A percentile compares a stretch with the other conserved stretches of the same genome.
phyloP scores from a whole-genome alignment of 139 green algal species.

The Picochlorum sp. region DNA sequence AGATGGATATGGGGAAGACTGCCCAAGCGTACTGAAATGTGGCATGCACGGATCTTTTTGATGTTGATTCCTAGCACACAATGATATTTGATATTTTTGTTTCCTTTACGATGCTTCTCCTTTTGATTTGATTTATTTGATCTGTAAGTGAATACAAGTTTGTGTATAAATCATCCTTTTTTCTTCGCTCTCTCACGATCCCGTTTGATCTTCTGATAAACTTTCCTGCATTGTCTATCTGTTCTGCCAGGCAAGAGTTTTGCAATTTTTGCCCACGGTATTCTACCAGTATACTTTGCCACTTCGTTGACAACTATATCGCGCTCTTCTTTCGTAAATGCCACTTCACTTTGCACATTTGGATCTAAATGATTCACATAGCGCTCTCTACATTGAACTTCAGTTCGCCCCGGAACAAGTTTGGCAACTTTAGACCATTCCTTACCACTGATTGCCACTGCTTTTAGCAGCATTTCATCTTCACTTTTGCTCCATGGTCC shows the following conservation, averaged over 20 bases:
- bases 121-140: slow-evolving; percentile 3
- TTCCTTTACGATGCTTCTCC: slow-evolving; percentile 2
- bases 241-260: slow-evolving; percentile 17
- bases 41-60: not conserved
- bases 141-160: not conserved
- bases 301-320: not conserved
- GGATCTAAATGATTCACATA: slow-evolving; percentile 31
- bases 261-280: slow-evolving; percentile 26
- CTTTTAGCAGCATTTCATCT: slow-evolving; percentile 20
- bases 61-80: not conserved
- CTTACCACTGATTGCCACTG: slow-evolving; percentile 22
- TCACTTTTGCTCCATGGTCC: slow-evolving; percentile 21
- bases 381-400: slow-evolving; percentile 22
- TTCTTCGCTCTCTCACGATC: not conserved
- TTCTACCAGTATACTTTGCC: slow-evolving; percentile 6
- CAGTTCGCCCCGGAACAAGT: slow-evolving; percentile 25
- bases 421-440: slow-evolving; percentile 26
- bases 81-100: slow-evolving; percentile 1
- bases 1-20: no score
- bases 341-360: slow-evolving; percentile 4
- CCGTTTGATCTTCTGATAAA: not conserved
- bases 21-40: no score
- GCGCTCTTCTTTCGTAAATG: slow-evolving; percentile 1
- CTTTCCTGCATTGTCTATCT: slow-evolving; percentile 21
- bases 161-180: not conserved